Percentiles rank a stretch among this genome's conserved stretches.
These are phyloP conservation scores for Saturnispora galanensis DNA, from an alignment of 805 yeast genomes.

Conservation along the genomic window DNA sequence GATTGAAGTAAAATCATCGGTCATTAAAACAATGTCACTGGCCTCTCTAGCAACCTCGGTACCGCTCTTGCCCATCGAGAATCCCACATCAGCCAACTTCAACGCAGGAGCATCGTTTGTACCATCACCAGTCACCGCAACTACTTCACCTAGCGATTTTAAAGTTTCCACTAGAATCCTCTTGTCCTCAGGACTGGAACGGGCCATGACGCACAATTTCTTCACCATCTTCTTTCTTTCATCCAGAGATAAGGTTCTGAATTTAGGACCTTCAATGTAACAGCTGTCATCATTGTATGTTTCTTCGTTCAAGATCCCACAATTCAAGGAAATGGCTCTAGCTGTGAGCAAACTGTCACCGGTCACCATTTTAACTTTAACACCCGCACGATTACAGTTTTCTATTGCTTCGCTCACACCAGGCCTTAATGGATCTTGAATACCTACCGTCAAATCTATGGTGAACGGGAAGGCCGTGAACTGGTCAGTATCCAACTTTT, in stretches of 20 bases:
- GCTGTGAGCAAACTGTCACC: slow-evolving; percentile 95
- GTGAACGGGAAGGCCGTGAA: slow-evolving; percentile 25
- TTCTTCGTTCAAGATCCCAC: slow-evolving; percentile 61
- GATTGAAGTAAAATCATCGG: slow-evolving; percentile 90
- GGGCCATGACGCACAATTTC: slow-evolving; percentile 70
- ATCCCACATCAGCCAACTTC: slow-evolving; percentile 94
- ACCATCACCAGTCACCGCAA: slow-evolving; percentile 99
- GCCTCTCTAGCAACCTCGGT: slow-evolving; percentile 99
- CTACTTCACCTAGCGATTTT: slow-evolving; percentile 77
- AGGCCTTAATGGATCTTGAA: slow-evolving; percentile 86
- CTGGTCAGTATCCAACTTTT: slow-evolving; percentile 2
- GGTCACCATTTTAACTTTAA: slow-evolving; percentile 93
- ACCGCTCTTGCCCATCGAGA: slow-evolving; percentile 97
- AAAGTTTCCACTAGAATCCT: slow-evolving; percentile 74
- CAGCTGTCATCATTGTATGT: slow-evolving; percentile 43
- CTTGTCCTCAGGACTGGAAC: slow-evolving; percentile 96
- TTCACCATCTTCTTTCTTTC: slow-evolving; percentile 62
- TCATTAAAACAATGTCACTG: slow-evolving; percentile 93
- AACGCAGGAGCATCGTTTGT: slow-evolving; percentile 98
- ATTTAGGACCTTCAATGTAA: slow-evolving; percentile 89
- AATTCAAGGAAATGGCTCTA: slow-evolving; percentile 75
- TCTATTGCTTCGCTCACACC: slow-evolving; percentile 87
- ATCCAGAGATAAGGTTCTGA: slow-evolving; percentile 52
- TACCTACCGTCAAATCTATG: slow-evolving; percentile 76
- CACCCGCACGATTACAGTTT: slow-evolving; percentile 86